phyloP scores from a whole-genome alignment of 192 early-diverging fungal genomes.

The Coemansia sp. region DNA sequence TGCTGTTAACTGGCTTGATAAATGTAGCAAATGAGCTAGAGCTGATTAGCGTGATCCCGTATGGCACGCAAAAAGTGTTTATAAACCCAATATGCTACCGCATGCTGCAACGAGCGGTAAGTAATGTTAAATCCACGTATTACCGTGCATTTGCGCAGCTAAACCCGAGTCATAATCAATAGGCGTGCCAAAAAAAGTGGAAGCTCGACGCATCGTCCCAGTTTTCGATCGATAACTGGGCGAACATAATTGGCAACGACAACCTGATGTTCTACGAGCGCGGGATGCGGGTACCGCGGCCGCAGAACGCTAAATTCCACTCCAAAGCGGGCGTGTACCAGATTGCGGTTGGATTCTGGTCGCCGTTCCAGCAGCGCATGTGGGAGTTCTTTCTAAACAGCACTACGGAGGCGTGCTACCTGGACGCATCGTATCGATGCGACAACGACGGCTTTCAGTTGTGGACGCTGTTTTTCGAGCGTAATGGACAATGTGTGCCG shows the following conservation, averaged over 20 bases:
- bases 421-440: constrained; percentile 30
- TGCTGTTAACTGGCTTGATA: background rate
- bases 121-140: background rate
- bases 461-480: constrained; percentile 45
- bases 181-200: constrained; percentile 10
- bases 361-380: constrained; percentile 34
- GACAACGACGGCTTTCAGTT: constrained; percentile 40
- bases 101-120: constrained; percentile 20
- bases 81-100: constrained; percentile 40
- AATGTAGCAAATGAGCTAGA: background rate
- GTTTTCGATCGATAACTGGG: constrained; percentile 40
- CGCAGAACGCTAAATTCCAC: constrained; percentile 13
- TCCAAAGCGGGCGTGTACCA: background rate
- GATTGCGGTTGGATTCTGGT: constrained; percentile 32
- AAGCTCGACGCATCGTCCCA: constrained; percentile 14
- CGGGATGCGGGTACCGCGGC: constrained; percentile 28
- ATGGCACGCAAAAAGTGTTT: background rate
- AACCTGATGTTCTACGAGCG: constrained; percentile 22
- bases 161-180: background rate
- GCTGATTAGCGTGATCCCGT: background rate
- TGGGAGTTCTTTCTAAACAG: constrained; percentile 21
- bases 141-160: no score
- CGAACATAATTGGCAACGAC: constrained; percentile 7
- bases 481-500: constrained; percentile 14
- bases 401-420: constrained; percentile 24